These are phyloP conservation scores for Botrytis porri DNA, from an alignment of 2,329 filamentous ascomycete species.

Conservation along the genomic window DNA sequence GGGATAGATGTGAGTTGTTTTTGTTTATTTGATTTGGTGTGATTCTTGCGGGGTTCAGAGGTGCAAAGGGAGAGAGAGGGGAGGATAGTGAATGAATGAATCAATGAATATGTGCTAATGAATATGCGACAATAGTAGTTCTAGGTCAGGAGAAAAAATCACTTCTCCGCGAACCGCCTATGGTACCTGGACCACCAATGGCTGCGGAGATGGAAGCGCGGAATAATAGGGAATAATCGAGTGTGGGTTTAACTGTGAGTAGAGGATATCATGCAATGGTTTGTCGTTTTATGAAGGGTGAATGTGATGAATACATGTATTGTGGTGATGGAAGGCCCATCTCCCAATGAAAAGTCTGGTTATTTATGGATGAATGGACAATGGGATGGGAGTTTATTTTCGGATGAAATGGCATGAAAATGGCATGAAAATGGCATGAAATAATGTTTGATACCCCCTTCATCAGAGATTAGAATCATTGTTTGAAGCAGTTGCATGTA, in stretches of 20 bases:
- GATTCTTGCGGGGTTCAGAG: neutral
- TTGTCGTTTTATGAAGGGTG: neutral
- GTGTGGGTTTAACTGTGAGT: neutral
- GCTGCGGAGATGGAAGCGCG: neutral
- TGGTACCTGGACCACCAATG: constrained; percentile 1
- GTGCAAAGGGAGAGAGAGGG: no score
- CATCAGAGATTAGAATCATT: neutral
- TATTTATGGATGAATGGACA: no score
- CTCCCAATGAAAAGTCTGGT: neutral
- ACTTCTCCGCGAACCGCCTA: constrained; percentile 3
- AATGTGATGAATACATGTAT: neutral
- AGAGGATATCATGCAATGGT: neutral
- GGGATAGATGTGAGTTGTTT: constrained; percentile 34
- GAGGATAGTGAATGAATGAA: no score
- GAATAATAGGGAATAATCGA: neutral
- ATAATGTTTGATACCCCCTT: neutral
- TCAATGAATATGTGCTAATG: constrained; percentile 2
- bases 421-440: no score
- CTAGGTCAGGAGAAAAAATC: constrained; percentile 11
- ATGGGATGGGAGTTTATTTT: neutral
- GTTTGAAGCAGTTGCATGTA: neutral
- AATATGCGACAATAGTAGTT: neutral
- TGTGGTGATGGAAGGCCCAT: neutral
- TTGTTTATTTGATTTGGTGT: neutral
- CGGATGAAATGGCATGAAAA: neutral